phyloP scores from a whole-genome alignment of 2,329 filamentous ascomycete species.

The Microcyclospora tardicrescens region DNA sequence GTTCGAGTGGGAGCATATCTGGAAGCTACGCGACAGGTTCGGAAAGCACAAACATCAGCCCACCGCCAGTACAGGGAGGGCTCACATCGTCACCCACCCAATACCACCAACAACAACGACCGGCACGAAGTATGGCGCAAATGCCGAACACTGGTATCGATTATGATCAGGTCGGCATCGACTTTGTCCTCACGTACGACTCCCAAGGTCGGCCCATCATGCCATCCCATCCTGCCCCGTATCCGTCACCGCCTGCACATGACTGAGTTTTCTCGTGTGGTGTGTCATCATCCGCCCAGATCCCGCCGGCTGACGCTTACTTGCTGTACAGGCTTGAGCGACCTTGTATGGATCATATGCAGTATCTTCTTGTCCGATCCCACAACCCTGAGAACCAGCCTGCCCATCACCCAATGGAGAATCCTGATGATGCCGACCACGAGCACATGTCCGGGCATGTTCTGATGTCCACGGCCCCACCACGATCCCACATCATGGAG shows the following conservation, averaged over 20 bases:
- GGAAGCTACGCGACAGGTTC: slow-evolving; percentile 45
- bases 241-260: slow-evolving; percentile 49
- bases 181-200: slow-evolving; percentile 82
- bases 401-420: slow-evolving; percentile 25
- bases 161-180: slow-evolving; percentile 73
- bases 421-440: slow-evolving; percentile 40
- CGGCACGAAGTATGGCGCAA: slow-evolving; percentile 13
- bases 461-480: slow-evolving; percentile 83
- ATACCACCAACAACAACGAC: slow-evolving; percentile 8
- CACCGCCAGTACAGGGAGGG: slow-evolving; percentile 20
- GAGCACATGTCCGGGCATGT: slow-evolving; percentile 67
- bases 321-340: slow-evolving; percentile 57
- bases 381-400: slow-evolving; percentile 30
- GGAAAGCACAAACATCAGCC: slow-evolving; percentile 34
- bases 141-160: slow-evolving; percentile 40
- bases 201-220: slow-evolving; percentile 21
- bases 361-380: slow-evolving; percentile 55
- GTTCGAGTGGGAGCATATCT: slow-evolving; percentile 44
- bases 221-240: slow-evolving; percentile 35
- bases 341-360: slow-evolving; percentile 85
- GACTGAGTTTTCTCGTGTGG: slow-evolving; percentile 11
- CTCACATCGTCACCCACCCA: slow-evolving; percentile 1
- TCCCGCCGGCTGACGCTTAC: slow-evolving; percentile 15
- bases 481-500: slow-evolving; percentile 47
- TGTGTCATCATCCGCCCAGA: slow-evolving; percentile 4